Base-by-base conservation (phyloP, 1,284 basidiomycete species). In the Schizophyllum commune region DNA sequence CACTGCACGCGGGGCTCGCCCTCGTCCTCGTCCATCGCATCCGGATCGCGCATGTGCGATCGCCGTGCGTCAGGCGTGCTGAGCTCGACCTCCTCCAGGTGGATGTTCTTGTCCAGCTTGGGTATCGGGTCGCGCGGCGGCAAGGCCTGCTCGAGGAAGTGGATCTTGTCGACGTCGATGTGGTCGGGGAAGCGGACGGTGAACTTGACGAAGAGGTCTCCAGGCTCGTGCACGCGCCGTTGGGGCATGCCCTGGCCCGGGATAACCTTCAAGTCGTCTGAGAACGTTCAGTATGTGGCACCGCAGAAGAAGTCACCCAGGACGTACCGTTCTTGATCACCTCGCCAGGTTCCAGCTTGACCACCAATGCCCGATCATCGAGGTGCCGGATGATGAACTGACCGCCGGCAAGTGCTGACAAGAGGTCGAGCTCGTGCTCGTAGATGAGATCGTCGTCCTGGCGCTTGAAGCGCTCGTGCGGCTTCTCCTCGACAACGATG, bases 181-280 rank as follows among this genome's bases (percentile, higher is more conserved):
- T 77, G 72, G 39, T 95, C 91, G 61, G 97, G 97, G 87, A 99
- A 99, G 64, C 82, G 84, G 71, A 99, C 92, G 67, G 81, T 83
- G 68, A 99, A 78, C 70, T 89, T 91, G 76, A 99, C 83, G 73
- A 89, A 96, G 65, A 99, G 82, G 75, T 99, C 95, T 54, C 97
- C 97, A 57, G 89, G 84, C 73, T 99, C 96, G 77, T 99, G 97
- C 77, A 98, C 96, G 66, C 97, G 88, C 75, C 91, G 92, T 62
- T 96, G 98, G 51, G 96, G 97, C 97, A 99, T 99, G 66, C 97
- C 97, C 76, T 98, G 95, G 7, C 91, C 91, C 58, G 86, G 84
- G 66, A 99, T 91, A 65, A 96, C 89, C 79, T 98, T 98, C 72
- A 96, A 73, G 52, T 91, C 86, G 65, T 89, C 94, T 96, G 66